Evolutionary conservation across 129 eudicot species (phyloP).

Genomic region (Pulicaria dysenterica): DNA sequence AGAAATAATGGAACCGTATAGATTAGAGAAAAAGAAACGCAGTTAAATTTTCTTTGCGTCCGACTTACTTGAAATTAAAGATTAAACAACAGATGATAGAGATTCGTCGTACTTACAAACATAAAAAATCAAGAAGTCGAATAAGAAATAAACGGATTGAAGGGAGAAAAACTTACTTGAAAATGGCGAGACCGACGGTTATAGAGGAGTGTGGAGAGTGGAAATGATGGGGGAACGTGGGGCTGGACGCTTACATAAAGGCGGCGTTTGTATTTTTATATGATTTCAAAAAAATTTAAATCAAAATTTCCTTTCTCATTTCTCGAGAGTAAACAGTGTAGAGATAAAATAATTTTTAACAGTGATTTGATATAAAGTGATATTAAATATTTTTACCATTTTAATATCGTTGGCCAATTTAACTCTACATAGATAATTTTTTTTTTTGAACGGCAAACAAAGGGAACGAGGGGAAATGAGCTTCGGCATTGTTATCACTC

Average conservation of each 20-base stretch:
- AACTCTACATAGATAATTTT: too few species aligned
- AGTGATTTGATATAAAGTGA: too few species aligned
- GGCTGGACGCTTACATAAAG: too few species aligned
- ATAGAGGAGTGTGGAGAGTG: neutral
- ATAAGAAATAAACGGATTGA: neutral
- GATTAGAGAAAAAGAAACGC: constrained; percentile 10
- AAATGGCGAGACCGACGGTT: neutral
- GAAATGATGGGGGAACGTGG: neutral
- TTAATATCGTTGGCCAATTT: too few species aligned
- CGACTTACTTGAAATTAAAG: constrained; percentile 20
- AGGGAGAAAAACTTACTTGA: constrained; percentile 8
- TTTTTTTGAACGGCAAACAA: too few species aligned
- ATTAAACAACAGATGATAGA: neutral
- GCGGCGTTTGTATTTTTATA: neutral
- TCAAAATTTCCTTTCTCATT: too few species aligned
- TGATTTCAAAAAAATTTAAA: too few species aligned
- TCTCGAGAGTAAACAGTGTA: too few species aligned
- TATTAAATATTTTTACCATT: too few species aligned
- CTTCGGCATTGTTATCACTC: too few species aligned
- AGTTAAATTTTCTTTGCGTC: constrained; percentile 1
- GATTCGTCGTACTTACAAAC: neutral
- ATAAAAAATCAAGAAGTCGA: neutral
- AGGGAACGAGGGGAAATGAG: too few species aligned
- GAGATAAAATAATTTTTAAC: too few species aligned
- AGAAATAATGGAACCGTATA: neutral